Conservation (phyloP, 495 filamentous ascomycete species). For the Pyronema omphalodes region DNA sequence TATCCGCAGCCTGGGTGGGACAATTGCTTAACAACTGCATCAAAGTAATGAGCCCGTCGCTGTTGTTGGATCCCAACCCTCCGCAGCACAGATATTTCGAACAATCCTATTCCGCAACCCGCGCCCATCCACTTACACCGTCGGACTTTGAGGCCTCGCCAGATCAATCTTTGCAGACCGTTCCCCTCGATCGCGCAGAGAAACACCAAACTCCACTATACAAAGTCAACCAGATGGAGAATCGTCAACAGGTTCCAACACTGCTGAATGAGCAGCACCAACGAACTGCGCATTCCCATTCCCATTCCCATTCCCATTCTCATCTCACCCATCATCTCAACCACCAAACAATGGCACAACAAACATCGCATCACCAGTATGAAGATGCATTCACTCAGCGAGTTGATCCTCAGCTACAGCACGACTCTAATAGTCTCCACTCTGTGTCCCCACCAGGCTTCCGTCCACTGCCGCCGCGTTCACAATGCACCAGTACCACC, state of each 20-base stretch:
- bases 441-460: neutral
- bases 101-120: neutral
- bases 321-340: neutral
- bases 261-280: neutral
- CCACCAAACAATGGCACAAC: neutral
- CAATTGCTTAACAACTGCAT: no score
- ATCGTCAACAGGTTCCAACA: neutral
- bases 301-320: neutral
- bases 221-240: neutral
- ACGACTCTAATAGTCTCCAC: neutral
- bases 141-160: no score
- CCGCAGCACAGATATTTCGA: neutral
- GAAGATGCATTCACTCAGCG: neutral
- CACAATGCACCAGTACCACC: neutral
- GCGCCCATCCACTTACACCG: neutral
- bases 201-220: neutral
- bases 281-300: neutral
- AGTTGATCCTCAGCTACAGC: neutral
- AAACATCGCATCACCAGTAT: neutral
- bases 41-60: neutral
- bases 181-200: neutral
- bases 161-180: neutral
- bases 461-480: neutral
- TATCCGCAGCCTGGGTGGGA: no score
- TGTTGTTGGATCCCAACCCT: neutral